Conservation (phyloP, 768 basidiomycete genomes). For the Collybia mongolica region DNA sequence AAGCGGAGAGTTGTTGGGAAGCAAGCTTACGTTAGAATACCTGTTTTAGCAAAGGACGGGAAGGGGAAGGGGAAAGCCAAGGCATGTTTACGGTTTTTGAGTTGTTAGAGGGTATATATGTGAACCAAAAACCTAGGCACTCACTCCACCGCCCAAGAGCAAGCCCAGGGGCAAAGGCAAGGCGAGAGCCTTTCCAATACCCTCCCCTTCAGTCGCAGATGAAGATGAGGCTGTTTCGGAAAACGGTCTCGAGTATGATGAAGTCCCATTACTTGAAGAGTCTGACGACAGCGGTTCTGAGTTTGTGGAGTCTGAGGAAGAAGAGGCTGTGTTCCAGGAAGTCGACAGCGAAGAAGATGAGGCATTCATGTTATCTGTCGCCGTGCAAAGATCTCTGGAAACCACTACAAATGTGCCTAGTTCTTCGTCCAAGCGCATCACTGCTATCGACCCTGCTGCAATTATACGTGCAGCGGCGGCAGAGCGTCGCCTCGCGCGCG, state of each 20-base stretch:
- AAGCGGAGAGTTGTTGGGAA: conserved; percentile 36
- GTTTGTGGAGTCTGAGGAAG: conserved; percentile 43
- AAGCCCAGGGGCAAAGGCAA: conserved; percentile 35
- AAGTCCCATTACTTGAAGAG: conserved; percentile 39
- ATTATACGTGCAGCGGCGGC: conserved; percentile 49
- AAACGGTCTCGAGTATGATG: conserved; percentile 38
- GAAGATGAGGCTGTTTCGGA: conserved; percentile 28
- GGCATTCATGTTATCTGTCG: conserved; percentile 54
- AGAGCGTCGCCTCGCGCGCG: conserved; percentile 46
- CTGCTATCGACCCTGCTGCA: conserved; percentile 39
- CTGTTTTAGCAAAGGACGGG: conserved; percentile 8
- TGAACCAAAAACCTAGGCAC: conserved; percentile 9
- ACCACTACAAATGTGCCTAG: conserved; percentile 32
- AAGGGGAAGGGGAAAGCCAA: conserved; percentile 21
- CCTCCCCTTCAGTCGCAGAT: conserved; percentile 28
- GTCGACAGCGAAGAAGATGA: conserved; percentile 40
- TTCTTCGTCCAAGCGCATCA: conserved; percentile 30
- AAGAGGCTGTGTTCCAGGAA: conserved; percentile 29
- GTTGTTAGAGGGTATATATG: no score
- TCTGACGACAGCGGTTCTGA: conserved; percentile 63
- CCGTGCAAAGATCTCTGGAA: conserved; percentile 54
- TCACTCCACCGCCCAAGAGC: conserved; percentile 9
- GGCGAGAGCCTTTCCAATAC: conserved; percentile 25
- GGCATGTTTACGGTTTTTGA: conserved; percentile 12
- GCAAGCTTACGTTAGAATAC: conserved; percentile 33